Evolutionary conservation across 2,329 filamentous ascomycete genomes (phyloP).

Genomic region (Pseudomassariella vexata): DNA sequence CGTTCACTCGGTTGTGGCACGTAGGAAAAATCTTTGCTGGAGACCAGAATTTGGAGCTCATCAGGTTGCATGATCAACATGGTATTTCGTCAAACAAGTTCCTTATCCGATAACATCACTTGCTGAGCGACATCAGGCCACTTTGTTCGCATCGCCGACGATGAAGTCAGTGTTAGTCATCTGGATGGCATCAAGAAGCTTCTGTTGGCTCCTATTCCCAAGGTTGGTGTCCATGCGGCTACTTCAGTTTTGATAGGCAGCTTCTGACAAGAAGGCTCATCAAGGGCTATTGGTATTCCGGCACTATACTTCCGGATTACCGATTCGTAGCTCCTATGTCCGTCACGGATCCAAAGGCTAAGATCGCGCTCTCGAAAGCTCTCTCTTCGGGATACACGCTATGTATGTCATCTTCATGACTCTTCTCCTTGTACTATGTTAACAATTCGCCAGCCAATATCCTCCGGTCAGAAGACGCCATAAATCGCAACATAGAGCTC

Average conservation of each 20-base stretch:
- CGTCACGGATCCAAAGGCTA: background rate
- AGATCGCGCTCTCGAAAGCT: background rate
- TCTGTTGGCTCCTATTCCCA: slow-evolving; percentile 23
- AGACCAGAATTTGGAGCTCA: slow-evolving; percentile 28
- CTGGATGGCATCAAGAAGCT: slow-evolving; percentile 31
- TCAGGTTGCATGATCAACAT: slow-evolving; percentile 31
- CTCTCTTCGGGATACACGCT: background rate
- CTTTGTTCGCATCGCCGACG: slow-evolving; percentile 36
- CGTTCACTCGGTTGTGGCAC: slow-evolving; percentile 32
- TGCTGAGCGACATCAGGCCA: no score
- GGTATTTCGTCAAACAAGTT: no score
- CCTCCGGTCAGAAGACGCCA: slow-evolving; percentile 11
- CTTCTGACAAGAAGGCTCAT: background rate
- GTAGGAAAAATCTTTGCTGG: slow-evolving; percentile 27
- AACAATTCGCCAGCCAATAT: slow-evolving; percentile 13
- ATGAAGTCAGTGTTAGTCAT: slow-evolving; percentile 38
- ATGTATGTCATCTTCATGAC: no score
- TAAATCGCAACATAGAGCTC: slow-evolving; percentile 10
- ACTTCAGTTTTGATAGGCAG: no score
- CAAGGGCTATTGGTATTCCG: slow-evolving; percentile 1
- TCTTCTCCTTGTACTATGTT: no score
- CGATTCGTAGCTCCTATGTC: background rate
- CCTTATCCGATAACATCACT: slow-evolving; percentile 8
- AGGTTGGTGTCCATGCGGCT: slow-evolving; percentile 19
- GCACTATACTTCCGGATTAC: slow-evolving; percentile 1